A percentile compares a stretch with the other conserved stretches of the same genome.
Conservation (phyloP, 306 rosid species). For the Arachis hypogaea region DNA sequence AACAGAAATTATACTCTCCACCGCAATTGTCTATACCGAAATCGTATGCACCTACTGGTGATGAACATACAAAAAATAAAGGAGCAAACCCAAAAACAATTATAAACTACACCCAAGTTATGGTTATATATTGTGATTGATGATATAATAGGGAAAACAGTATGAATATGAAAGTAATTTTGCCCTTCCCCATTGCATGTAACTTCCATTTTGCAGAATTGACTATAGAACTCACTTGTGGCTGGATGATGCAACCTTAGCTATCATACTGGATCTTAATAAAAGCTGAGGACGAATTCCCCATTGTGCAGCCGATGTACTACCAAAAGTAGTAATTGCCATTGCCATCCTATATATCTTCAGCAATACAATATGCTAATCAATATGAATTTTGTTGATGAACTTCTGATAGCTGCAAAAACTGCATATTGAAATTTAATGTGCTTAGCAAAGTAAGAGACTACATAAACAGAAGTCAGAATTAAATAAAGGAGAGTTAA, state of each 20-base stretch:
- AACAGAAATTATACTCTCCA: constrained; percentile 31
- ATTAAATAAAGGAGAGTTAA: no score
- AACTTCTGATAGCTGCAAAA: constrained; percentile 32
- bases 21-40: constrained; percentile 16
- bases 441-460: neutral
- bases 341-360: constrained; percentile 70
- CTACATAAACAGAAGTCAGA: neutral
- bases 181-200: neutral
- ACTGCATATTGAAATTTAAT: constrained; percentile 22
- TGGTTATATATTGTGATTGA: neutral
- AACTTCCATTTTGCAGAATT: constrained; percentile 25
- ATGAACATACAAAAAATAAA: neutral
- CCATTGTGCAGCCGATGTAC: constrained; percentile 79
- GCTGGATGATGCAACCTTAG: constrained; percentile 52
- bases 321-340: constrained; percentile 80
- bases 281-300: constrained; percentile 64
- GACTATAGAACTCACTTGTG: constrained; percentile 58
- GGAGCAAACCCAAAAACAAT: neutral
- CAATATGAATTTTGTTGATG: constrained; percentile 13
- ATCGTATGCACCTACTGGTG: neutral
- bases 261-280: constrained; percentile 51
- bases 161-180: constrained; percentile 2
- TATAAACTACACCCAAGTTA: constrained; percentile 20
- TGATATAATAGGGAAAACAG: constrained; percentile 26
- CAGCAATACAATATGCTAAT: constrained; percentile 25